Conservation (phyloP, 2,329 filamentous ascomycete genomes). For the Botrytis medusae region DNA sequence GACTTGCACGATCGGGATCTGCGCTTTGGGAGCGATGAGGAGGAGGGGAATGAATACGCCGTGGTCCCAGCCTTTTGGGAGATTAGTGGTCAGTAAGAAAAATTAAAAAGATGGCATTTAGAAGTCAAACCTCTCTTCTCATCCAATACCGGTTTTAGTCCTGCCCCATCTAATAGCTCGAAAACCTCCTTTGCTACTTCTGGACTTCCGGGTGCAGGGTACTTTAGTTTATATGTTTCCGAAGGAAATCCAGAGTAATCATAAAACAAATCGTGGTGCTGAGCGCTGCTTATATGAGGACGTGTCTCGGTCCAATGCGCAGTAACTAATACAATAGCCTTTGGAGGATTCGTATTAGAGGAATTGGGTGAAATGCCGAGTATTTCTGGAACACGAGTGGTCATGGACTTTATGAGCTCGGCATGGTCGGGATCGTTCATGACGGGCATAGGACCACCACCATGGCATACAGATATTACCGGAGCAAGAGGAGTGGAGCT, state of each 20-base stretch:
- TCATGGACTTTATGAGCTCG: constrained; percentile 52
- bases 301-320: constrained; percentile 69
- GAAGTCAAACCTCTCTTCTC: constrained; percentile 28
- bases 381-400: constrained; percentile 54
- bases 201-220: constrained; percentile 56
- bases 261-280: constrained; percentile 51
- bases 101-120: background rate
- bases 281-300: constrained; percentile 52
- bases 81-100: background rate
- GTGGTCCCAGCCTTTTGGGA: constrained; percentile 50
- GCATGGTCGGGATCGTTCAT: constrained; percentile 55
- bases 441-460: constrained; percentile 55
- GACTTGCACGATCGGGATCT: constrained; percentile 69
- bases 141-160: constrained; percentile 38
- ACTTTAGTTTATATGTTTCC: constrained; percentile 55
- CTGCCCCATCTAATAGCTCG: constrained; percentile 48
- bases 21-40: constrained; percentile 31
- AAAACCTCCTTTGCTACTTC: constrained; percentile 52
- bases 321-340: constrained; percentile 72
- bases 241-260: constrained; percentile 61
- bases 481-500: constrained; percentile 21
- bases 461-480: constrained; percentile 33
- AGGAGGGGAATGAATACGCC: constrained; percentile 59
- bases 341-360: constrained; percentile 48
- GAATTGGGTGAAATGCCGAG: constrained; percentile 53